A percentile compares a stretch with the other conserved stretches of the same genome.
Evolutionary conservation across 768 basidiomycete species (phyloP).

Genomic region (Boletellus emodensis): DNA sequence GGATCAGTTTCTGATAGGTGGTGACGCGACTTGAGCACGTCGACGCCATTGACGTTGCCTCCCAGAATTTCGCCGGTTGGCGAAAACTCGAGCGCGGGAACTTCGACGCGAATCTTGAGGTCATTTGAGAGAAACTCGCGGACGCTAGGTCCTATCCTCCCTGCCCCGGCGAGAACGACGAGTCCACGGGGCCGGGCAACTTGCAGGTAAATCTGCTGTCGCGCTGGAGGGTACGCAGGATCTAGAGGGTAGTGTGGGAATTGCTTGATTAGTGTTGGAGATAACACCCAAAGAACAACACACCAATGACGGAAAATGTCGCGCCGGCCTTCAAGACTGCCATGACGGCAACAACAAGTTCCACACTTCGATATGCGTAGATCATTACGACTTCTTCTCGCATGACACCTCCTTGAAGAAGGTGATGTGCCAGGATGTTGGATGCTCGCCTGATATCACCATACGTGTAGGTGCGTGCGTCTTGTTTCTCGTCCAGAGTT

Average conservation of each 20-base stretch:
- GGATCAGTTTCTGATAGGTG: constrained; percentile 68
- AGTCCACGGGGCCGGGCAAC: constrained; percentile 92
- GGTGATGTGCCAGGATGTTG: constrained; percentile 87
- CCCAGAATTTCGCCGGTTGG: constrained; percentile 62
- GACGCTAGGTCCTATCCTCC: constrained; percentile 72
- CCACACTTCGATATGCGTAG: constrained; percentile 93
- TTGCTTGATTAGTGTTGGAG: neutral
- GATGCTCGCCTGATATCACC: constrained; percentile 75
- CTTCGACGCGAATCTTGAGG: constrained; percentile 82
- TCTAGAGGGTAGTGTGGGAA: constrained; percentile 44
- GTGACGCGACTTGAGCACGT: constrained; percentile 57
- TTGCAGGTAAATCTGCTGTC: constrained; percentile 89
- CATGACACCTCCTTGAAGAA: constrained; percentile 80
- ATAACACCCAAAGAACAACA: constrained; percentile 23
- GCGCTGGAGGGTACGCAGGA: constrained; percentile 91
- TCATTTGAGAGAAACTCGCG: constrained; percentile 76
- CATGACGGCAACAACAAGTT: constrained; percentile 96
- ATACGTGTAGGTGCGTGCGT: constrained; percentile 68
- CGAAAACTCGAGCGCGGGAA: constrained; percentile 81
- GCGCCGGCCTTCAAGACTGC: constrained; percentile 94
- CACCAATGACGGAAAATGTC: constrained; percentile 95
- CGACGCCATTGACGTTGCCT: constrained; percentile 47
- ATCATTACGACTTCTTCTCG: constrained; percentile 98
- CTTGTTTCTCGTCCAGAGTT: constrained; percentile 40
- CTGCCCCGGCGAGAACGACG: constrained; percentile 87